Percentiles rank a stretch among this genome's conserved stretches.
Conservation (phyloP, 2,329 filamentous ascomycete genomes). For the Magnaporthiopsis poae region DNA sequence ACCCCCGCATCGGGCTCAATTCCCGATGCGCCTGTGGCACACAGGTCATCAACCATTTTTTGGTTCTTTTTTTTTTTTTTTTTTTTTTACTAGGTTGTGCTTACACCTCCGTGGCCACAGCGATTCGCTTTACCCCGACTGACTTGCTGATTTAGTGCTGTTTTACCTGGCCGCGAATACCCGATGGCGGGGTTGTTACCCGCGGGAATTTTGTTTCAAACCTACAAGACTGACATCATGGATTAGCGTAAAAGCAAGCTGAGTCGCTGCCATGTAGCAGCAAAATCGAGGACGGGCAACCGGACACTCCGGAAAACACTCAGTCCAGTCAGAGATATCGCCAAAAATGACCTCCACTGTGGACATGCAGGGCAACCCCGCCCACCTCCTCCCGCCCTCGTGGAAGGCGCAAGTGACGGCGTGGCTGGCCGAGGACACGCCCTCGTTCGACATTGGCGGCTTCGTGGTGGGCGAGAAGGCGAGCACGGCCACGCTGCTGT, state of each 20-base stretch:
- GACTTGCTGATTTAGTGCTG: background rate
- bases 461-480: conserved; percentile 76
- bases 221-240: background rate
- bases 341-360: background rate
- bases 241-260: background rate
- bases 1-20: conserved; percentile 40
- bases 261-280: too few relatives aligned
- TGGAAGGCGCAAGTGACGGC: conserved; percentile 71
- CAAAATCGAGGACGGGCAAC: too few relatives aligned
- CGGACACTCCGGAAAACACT: too few relatives aligned
- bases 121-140: background rate
- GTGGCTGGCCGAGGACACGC: conserved; percentile 94
- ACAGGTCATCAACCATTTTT: background rate
- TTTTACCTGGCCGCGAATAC: background rate
- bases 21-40: conserved; percentile 17
- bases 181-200: background rate
- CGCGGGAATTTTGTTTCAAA: background rate
- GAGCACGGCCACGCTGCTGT: conserved; percentile 57
- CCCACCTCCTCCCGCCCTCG: conserved; percentile 69
- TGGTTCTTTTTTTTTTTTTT: background rate
- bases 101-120: too few relatives aligned
- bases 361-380: conserved; percentile 28
- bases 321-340: too few relatives aligned
- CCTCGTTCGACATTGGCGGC: conserved; percentile 91
- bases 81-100: too few relatives aligned